Percentiles rank a stretch among this genome's conserved stretches.
Conservation (phyloP, 2,329 filamentous ascomycete genomes). For the Colletotrichum lupini region DNA sequence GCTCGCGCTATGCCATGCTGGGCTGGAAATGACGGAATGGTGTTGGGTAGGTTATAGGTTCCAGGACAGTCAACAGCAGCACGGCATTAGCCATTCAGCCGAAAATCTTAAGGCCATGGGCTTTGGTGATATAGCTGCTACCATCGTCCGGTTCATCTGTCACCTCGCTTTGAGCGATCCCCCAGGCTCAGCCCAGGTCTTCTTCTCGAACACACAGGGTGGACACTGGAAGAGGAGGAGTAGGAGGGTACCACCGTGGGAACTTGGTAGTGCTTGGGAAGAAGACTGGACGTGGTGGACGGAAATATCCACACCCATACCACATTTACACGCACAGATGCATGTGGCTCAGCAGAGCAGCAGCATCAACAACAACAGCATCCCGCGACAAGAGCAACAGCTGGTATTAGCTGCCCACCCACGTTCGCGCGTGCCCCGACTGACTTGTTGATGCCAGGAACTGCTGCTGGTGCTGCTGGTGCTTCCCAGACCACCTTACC, state of each 20-base stretch:
- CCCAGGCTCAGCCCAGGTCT: conserved; percentile 21
- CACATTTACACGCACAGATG: conserved; percentile 30
- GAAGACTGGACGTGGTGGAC: conserved; percentile 3
- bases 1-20: conserved; percentile 30
- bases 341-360: conserved; percentile 51
- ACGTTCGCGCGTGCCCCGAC: conserved; percentile 6
- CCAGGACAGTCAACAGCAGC: conserved; percentile 48
- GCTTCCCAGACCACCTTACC: background rate
- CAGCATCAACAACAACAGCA: conserved; percentile 2
- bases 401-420: conserved; percentile 10
- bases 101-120: conserved; percentile 53
- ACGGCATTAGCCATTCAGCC: conserved; percentile 63
- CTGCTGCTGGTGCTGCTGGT: background rate
- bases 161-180: conserved; percentile 44
- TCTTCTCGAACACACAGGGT: conserved; percentile 17
- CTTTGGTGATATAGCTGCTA: conserved; percentile 47
- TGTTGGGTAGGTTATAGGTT: conserved; percentile 43
- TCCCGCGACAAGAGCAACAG: conserved; percentile 3
- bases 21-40: background rate
- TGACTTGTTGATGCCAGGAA: background rate
- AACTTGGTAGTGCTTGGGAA: background rate
- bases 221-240: conserved; percentile 36
- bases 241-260: conserved; percentile 21
- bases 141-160: conserved; percentile 43
- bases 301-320: conserved; percentile 32